These are phyloP conservation scores for Daphne laureola DNA, from an alignment of 441 rosid species.

Conservation along the genomic window DNA sequence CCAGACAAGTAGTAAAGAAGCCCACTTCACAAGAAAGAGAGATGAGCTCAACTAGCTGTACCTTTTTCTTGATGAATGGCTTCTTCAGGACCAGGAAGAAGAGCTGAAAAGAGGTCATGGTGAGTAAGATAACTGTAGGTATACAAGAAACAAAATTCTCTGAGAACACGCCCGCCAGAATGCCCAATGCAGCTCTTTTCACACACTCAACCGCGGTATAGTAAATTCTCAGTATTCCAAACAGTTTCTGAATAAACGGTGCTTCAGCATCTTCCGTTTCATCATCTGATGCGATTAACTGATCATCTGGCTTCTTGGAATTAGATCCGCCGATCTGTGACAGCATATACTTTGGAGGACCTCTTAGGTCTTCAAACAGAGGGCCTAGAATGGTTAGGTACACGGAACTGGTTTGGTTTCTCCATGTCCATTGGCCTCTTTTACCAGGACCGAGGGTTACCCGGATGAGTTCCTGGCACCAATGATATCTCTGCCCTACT, in stretches of 20 bases:
- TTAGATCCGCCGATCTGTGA: slow-evolving; percentile 61
- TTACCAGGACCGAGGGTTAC: slow-evolving; percentile 92
- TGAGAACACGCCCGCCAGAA: slow-evolving; percentile 57
- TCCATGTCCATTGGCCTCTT: slow-evolving; percentile 97
- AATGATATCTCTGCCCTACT: slow-evolving; percentile 74
- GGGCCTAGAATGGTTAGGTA: slow-evolving; percentile 54
- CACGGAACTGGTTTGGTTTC: slow-evolving; percentile 33
- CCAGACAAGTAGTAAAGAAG: slow-evolving; percentile 42
- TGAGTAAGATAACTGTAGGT: slow-evolving; percentile 41
- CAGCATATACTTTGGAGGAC: slow-evolving; percentile 98
- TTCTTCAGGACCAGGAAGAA: slow-evolving; percentile 83
- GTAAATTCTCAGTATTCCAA: slow-evolving; percentile 88
- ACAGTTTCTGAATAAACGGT: slow-evolving; percentile 79
- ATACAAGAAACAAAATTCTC: slow-evolving; percentile 40
- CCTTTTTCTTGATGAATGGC: slow-evolving; percentile 86
- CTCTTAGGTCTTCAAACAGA: slow-evolving; percentile 83
- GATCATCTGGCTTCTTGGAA: slow-evolving; percentile 40
- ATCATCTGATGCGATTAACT: slow-evolving; percentile 79
- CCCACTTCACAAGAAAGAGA: slow-evolving; percentile 57
- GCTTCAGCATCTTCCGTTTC: slow-evolving; percentile 97
- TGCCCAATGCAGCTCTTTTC: slow-evolving; percentile 58
- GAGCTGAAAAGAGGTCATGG: slow-evolving; percentile 76
- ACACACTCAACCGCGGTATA: slow-evolving; percentile 60
- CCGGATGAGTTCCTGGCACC: slow-evolving; percentile 87
- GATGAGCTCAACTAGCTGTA: slow-evolving; percentile 78